A percentile compares a stretch with the other conserved stretches of the same genome.
phyloP scores from a whole-genome alignment of 305 asterid genomes.

The Fraxinus nigra region DNA sequence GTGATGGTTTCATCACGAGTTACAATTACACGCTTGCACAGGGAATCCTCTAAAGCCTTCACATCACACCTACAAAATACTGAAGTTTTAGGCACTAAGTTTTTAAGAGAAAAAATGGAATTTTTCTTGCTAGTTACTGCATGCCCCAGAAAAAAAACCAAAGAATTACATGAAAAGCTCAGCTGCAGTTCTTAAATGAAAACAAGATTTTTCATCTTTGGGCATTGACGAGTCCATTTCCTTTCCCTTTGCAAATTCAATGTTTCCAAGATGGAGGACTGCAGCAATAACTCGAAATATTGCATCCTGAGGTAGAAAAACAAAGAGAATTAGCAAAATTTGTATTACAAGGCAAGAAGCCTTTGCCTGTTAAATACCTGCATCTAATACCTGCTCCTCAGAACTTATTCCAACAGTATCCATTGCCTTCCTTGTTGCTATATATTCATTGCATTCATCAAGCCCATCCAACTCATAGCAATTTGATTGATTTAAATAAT shows the following conservation, averaged over 20 bases:
- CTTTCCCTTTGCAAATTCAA: constrained; percentile 81
- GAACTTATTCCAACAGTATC: constrained; percentile 90
- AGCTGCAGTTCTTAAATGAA: constrained; percentile 85
- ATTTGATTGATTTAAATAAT: constrained; percentile 88
- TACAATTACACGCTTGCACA: constrained; percentile 87
- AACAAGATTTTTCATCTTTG: constrained; percentile 89
- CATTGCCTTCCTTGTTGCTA: constrained; percentile 90
- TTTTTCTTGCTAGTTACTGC: constrained; percentile 12
- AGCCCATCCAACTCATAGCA: constrained; percentile 77
- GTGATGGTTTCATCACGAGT: constrained; percentile 95
- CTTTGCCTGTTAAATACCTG: constrained; percentile 16
- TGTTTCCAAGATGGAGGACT: constrained; percentile 93
- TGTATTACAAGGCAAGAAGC: neutral
- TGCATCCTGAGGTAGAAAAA: constrained; percentile 60
- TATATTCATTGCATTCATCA: constrained; percentile 82
- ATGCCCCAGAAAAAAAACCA: constrained; percentile 12
- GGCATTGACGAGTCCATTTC: constrained; percentile 92
- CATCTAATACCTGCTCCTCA: constrained; percentile 71
- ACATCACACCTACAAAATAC: constrained; percentile 71
- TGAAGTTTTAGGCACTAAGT: constrained; percentile 11
- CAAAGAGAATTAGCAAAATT: constrained; percentile 10
- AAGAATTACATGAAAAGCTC: constrained; percentile 80
- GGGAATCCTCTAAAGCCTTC: constrained; percentile 87
- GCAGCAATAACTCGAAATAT: constrained; percentile 97
- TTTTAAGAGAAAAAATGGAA: constrained; percentile 5